Evolutionary conservation across 75 land plant genomes (phyloP), one percentile per base, ranked within the genome.

Genomic region (Isoetes taiwanensis): DNA sequence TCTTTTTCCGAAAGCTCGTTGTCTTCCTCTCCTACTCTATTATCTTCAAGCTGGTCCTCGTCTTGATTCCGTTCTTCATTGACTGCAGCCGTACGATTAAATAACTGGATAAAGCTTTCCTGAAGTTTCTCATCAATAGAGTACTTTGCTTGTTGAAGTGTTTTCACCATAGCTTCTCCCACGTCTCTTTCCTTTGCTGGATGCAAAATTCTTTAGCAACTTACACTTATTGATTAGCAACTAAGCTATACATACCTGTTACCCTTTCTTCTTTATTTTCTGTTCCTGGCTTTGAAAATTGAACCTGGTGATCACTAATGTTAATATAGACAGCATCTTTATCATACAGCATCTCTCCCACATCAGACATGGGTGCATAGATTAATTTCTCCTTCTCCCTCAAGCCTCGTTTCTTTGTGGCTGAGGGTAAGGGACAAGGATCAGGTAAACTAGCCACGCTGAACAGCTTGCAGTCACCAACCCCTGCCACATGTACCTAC

Each of bases 341-440:
- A 35, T 94, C 99, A 73, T 89, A 89, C 0, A 94, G 67, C 56
- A 94, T 81, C 58, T 94, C 99, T 34, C 99, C 99, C 55, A 89
- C 69, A 57, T 87, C 91, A 55, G 99, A 81, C 99, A 90, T 89
- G 33, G 99, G 99, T 58, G 99, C 90, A 82, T 94, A 94, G 41
- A 94, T 76, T 17, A 94, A 76, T 56, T 84, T 89, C 31, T 94
- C 99, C 48, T 80, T 94, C 52, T 94, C 99, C 43, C 99, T 73
- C 23, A 94, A 43, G 29, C 99, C 99, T 65, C 78, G 79, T 59
- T 80, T 94, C 73, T 94, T 94, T 29, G 87, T 79, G 69, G 84
- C 90, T 39, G 96, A 94, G 60, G 99, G 99, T 54, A 94, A 73
- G 48, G 99, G 99, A 48, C 99, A 94, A 19, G 99, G 99, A 76